These are phyloP conservation scores for Solanum pimpinellifolium DNA, from an alignment of 257 asterid species.

Conservation along the genomic window DNA sequence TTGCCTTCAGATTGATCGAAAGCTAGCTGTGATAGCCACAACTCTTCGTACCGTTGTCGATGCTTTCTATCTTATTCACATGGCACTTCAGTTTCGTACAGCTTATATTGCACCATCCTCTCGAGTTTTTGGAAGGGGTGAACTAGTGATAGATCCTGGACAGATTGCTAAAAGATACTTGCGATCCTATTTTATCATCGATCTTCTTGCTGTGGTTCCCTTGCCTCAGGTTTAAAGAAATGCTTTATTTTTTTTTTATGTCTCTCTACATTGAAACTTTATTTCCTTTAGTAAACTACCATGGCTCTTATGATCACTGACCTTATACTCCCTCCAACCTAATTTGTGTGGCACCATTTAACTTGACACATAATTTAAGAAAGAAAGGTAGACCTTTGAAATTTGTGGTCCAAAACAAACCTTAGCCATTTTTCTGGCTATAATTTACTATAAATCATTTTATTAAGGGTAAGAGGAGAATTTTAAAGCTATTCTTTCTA, in stretches of 20 bases:
- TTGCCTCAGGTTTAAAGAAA: slow-evolving; percentile 62
- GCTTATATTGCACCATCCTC: slow-evolving; percentile 98
- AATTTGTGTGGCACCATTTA: not conserved
- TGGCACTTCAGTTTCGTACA: slow-evolving; percentile 79
- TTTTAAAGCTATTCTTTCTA: not conserved
- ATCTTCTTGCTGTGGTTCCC: slow-evolving; percentile 82
- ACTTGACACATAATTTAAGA: not conserved
- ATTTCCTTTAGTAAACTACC: not conserved
- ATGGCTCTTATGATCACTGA: not conserved
- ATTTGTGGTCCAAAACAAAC: not conserved
- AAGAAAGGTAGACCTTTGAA: not conserved
- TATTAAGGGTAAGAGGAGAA: not conserved
- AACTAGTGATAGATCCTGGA: slow-evolving; percentile 84
- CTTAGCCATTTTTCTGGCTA: not conserved
- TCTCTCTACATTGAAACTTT: not conserved
- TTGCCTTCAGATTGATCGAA: slow-evolving; percentile 75
- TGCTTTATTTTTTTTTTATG: not conserved
- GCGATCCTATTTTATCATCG: slow-evolving; percentile 70
- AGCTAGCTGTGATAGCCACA: slow-evolving; percentile 69
- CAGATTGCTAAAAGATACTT: slow-evolving; percentile 71
- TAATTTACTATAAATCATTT: not conserved
- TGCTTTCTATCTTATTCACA: slow-evolving; percentile 53
- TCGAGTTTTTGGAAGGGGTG: slow-evolving; percentile 97
- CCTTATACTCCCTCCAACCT: not conserved
- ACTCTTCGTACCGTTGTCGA: slow-evolving; percentile 68